These are phyloP conservation scores for Acer negundo DNA, from an alignment of 345 rosid genomes.

Conservation along the genomic window DNA sequence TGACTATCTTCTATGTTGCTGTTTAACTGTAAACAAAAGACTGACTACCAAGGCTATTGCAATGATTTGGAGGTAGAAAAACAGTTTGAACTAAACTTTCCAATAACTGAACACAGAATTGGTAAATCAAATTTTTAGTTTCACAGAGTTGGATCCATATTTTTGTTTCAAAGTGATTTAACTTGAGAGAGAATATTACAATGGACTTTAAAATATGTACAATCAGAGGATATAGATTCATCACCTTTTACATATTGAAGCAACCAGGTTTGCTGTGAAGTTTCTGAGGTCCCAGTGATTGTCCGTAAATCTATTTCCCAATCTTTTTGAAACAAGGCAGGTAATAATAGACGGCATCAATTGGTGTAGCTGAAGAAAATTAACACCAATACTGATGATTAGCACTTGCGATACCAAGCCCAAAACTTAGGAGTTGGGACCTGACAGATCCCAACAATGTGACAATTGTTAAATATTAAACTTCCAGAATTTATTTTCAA, in stretches of 20 bases:
- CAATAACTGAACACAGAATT: not conserved
- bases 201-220: not conserved
- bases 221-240: conserved; percentile 2
- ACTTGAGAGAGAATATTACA: not conserved
- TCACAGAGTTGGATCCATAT: no score
- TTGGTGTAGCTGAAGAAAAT: conserved; percentile 74
- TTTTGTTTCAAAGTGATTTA: no score
- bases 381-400: conserved; percentile 7
- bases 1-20: not conserved
- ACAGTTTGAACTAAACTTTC: not conserved
- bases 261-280: conserved; percentile 63
- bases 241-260: conserved; percentile 78
- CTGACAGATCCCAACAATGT: conserved; percentile 8
- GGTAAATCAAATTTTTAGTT: not conserved
- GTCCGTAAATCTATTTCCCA: conserved; percentile 67
- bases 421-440: conserved; percentile 3
- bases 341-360: conserved; percentile 76
- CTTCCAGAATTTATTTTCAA: not conserved
- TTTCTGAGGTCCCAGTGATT: conserved; percentile 86
- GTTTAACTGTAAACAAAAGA: not conserved
- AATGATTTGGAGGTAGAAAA: not conserved
- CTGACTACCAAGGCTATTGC: not conserved
- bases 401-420: conserved; percentile 11
- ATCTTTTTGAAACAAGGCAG: conserved; percentile 71
- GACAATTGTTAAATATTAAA: not conserved